A percentile compares a stretch with the other conserved stretches of the same genome.
Evolutionary conservation across 2,329 filamentous ascomycete genomes (phyloP).

Genomic region (Xylaria arbuscula): DNA sequence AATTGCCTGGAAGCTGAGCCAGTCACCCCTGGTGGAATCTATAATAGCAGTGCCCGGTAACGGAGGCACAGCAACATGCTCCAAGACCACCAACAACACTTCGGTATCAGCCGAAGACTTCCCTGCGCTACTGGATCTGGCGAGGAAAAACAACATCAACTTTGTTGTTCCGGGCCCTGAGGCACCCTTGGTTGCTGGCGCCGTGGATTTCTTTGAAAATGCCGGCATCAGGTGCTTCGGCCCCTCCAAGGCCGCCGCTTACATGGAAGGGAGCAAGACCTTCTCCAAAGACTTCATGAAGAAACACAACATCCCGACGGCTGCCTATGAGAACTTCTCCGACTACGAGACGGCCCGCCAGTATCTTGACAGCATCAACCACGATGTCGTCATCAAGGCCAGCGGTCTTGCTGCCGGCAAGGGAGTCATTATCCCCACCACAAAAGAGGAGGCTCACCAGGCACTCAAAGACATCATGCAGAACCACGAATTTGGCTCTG

Average conservation of each 20-base stretch:
- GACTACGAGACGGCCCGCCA: slow-evolving; percentile 76
- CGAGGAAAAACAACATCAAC: slow-evolving; percentile 78
- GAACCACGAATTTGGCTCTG: slow-evolving; percentile 83
- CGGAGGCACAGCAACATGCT: slow-evolving; percentile 79
- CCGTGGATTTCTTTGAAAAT: slow-evolving; percentile 82
- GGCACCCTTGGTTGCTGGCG: slow-evolving; percentile 90
- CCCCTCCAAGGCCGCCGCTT: slow-evolving; percentile 83
- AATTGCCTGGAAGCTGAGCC: slow-evolving; percentile 90
- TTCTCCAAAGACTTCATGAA: slow-evolving; percentile 99
- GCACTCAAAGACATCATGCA: slow-evolving; percentile 93
- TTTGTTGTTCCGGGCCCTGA: slow-evolving; percentile 92
- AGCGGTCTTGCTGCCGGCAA: slow-evolving; percentile 93
- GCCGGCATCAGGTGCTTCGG: slow-evolving; percentile 86
- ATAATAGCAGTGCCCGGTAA: slow-evolving; percentile 83
- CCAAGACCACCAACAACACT: slow-evolving; percentile 78
- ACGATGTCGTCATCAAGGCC: slow-evolving; percentile 92
- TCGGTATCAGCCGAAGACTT: slow-evolving; percentile 81
- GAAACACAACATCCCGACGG: slow-evolving; percentile 88
- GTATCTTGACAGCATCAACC: slow-evolving; percentile 77
- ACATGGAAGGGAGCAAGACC: slow-evolving; percentile 95
- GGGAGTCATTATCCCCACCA: slow-evolving; percentile 88
- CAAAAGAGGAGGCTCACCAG: slow-evolving; percentile 82
- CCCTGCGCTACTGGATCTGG: slow-evolving; percentile 77
- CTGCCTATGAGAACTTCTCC: slow-evolving; percentile 88
- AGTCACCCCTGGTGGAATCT: slow-evolving; percentile 80